Evolutionary conservation across 176 grass and related monocot species (phyloP).

Genomic region (Ananas comosus): DNA sequence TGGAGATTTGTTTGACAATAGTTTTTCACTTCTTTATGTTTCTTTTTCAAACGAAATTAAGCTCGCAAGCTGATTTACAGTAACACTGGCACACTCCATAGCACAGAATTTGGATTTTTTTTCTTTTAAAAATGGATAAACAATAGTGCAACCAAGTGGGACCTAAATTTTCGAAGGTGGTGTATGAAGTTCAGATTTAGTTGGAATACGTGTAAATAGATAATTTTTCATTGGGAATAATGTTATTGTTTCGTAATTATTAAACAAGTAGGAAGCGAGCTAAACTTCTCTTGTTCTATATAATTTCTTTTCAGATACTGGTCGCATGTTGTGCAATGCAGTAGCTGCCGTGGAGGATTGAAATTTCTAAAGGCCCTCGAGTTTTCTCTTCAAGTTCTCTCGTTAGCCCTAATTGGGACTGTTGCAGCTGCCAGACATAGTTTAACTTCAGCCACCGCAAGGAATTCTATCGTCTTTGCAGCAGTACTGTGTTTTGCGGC

Average conservation of each 20-base stretch:
- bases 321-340: conserved; percentile 79
- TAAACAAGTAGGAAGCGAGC: not conserved
- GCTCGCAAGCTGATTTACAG: too few relatives aligned
- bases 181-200: too few relatives aligned
- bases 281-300: not conserved
- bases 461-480: conserved; percentile 17
- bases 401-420: conserved; percentile 42
- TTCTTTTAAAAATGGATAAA: too few relatives aligned
- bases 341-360: conserved; percentile 45
- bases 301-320: conserved; percentile 54
- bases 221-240: not conserved
- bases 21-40: too few relatives aligned
- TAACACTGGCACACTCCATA: too few relatives aligned
- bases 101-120: too few relatives aligned
- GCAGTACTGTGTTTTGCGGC: conserved; percentile 56
- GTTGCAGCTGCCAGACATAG: conserved; percentile 45
- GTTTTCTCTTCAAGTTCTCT: conserved; percentile 43
- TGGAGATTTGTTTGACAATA: too few relatives aligned
- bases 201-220: not conserved
- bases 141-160: too few relatives aligned
- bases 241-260: not conserved
- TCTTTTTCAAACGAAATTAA: too few relatives aligned
- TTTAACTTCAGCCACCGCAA: conserved; percentile 21
- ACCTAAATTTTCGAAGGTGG: too few relatives aligned
- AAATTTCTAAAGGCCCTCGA: conserved; percentile 50